These are phyloP conservation scores for Pseudotulostoma volvatum DNA, from an alignment of 495 filamentous ascomycete species.

Conservation along the genomic window DNA sequence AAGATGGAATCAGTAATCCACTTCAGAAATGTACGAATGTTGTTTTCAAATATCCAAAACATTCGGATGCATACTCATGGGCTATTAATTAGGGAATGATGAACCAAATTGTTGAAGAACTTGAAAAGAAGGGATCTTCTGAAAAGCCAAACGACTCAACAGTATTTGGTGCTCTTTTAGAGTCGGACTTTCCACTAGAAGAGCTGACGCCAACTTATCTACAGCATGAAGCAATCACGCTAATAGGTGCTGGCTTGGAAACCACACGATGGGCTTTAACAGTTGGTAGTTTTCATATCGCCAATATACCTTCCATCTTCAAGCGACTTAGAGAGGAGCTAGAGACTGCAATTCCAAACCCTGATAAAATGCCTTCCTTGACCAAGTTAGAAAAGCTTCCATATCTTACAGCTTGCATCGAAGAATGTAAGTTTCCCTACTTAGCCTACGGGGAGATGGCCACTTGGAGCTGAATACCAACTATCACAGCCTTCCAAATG, in stretches of 20 bases:
- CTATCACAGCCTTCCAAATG: slow-evolving; percentile 4
- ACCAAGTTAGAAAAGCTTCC: slow-evolving; percentile 18
- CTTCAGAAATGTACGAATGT: too few relatives aligned
- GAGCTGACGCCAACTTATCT: too few relatives aligned
- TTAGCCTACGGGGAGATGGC: slow-evolving; percentile 11
- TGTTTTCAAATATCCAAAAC: neutral
- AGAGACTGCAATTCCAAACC: slow-evolving; percentile 9
- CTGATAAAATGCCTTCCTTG: slow-evolving; percentile 5
- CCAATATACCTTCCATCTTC: slow-evolving; percentile 11
- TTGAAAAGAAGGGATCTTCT: too few relatives aligned
- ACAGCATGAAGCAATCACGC: slow-evolving; percentile 21
- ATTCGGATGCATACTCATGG: neutral
- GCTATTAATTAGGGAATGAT: neutral
- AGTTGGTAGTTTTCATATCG: slow-evolving; percentile 12
- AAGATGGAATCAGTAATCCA: too few relatives aligned
- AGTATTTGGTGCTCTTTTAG: too few relatives aligned
- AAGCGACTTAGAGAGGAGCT: slow-evolving; percentile 13
- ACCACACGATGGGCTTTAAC: slow-evolving; percentile 14
- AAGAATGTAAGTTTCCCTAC: slow-evolving; percentile 20
- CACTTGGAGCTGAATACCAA: slow-evolving; percentile 9
- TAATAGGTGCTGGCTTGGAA: slow-evolving; percentile 25
- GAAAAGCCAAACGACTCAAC: too few relatives aligned
- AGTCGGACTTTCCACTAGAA: too few relatives aligned
- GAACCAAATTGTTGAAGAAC: neutral
- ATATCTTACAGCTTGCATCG: slow-evolving; percentile 25